phyloP scores from a whole-genome alignment of 2,329 filamentous ascomycete genomes.

The Lachnellula hyalina region DNA sequence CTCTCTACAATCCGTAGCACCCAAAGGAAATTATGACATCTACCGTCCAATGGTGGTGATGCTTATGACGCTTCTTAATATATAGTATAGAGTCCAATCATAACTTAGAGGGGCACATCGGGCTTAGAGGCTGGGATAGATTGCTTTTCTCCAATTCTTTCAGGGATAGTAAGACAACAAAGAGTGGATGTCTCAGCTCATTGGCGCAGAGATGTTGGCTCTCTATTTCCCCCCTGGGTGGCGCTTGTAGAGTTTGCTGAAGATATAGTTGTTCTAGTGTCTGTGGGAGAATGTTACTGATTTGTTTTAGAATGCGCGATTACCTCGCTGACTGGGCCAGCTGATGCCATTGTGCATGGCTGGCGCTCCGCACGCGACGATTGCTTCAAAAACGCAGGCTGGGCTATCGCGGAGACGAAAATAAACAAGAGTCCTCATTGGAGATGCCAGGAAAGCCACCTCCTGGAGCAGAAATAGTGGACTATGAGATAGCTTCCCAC shows the following conservation, averaged over 20 bases:
- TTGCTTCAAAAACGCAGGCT: background rate
- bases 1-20: no score
- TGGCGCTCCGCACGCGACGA: background rate
- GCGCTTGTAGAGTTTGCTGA: background rate
- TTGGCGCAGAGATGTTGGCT: background rate
- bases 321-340: background rate
- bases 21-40: background rate
- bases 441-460: slow-evolving; percentile 2
- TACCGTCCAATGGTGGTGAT: background rate
- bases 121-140: background rate
- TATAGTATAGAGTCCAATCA: background rate
- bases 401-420: slow-evolving; percentile 2
- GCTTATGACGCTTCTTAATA: background rate
- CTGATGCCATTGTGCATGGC: slow-evolving; percentile 9
- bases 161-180: background rate
- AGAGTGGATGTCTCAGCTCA: background rate
- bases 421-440: slow-evolving; percentile 1
- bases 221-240: background rate
- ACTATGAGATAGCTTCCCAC: background rate
- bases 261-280: background rate
- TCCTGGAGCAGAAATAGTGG: background rate
- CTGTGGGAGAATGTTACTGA: background rate
- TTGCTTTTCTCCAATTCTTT: background rate
- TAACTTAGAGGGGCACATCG: background rate
- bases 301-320: background rate